Evolutionary conservation across 345 rosid genomes (phyloP), one percentile per base, ranked within the genome.

Genomic region (Lumnitzera littorea): DNA sequence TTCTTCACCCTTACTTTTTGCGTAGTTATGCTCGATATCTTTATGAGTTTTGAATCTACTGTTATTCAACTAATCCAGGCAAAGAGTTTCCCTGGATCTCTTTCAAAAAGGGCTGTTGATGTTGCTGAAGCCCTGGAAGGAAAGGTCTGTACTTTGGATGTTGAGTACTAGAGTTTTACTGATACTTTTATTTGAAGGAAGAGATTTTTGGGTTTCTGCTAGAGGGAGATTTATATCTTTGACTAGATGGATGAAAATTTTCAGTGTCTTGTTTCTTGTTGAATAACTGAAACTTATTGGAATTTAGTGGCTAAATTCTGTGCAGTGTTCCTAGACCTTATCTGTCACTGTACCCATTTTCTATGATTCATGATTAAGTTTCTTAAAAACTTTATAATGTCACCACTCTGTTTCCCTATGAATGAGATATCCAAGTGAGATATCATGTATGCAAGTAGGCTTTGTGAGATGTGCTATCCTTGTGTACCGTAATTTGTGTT

Each of bases 51-150:
- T 60, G 17, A 29, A 60, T 60, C 17, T 60, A 15, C 43, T 57
- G 7, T 56, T 13, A 23, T 31, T 2, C 60, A 12, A 49, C 57
- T 65, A 71, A 47, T 62, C 62, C 75, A 94, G 97, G 97, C 91
- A 49, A 94, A 87, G 80, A 81, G 74, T 74, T 82, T 94, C 67
- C 83, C 79, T 0, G 84, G 87, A 66, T 25, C 87, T 57, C 78
- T 89, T 57, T 77, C 91, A 51, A 89, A 73, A 73, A 87, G 81
- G 66, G 97, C 91, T 60, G 69, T 87, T 74, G 79, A 73, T 4
- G 83, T 86, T 25, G 78, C 71, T 59, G 97, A 85, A 69, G 76
- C 96, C 70, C 72, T 89, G 79, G 97, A 94, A 78, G 97, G 99
- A 51, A 94, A 89, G 91, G 99, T 89, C n/a, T 60, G 80, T 66